Evolutionary conservation across 352 stramenopile species (phyloP), one percentile per base, ranked within the genome.

Genomic region (Aphanomyces cochlioides): DNA sequence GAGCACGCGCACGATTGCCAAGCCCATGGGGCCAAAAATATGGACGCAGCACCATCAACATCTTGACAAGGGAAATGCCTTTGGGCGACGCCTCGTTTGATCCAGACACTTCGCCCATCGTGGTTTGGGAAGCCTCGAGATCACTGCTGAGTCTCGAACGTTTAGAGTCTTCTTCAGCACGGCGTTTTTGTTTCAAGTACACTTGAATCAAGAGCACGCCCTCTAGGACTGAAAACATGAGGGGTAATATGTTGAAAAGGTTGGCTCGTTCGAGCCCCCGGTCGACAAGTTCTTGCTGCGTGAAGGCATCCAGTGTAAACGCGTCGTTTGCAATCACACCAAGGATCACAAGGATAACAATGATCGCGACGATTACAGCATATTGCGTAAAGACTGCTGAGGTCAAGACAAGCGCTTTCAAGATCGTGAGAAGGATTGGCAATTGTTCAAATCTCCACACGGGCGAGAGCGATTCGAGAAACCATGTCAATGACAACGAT

Each of bases 141-240:
- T 78, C 50, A 72, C 74, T 13, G 84, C 76, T 21, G 84, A 89
- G 54, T 83, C 78, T 39, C 10, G 57, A 10, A 37, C 21, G 34
- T 10, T 37, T n/a, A 15, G 19, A 19, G 17, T 8, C n/a, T 38
- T 67, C 59, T 17, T 12, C 12, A 13, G 17, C 59, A 5, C 43
- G 59, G 17, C 59, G 40, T 13, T n/a, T 19, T 50, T 67, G 41
- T 45, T 67, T 67, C 43, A 15, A 39, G 39, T 85, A 70, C 56
- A 92, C 74, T 53, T 87, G 91, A 63, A 77, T 75, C 37, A 94
- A 72, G 67, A 92, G 92, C 41, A 92, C 87, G 47, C 90, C 77
- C 66, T 94, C 84, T 4, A 94, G 77, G 41, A 94, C 85, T 36
- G 87, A 92, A 64, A 94, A 94, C 58, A 94, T 92, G 21, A 92